These are phyloP conservation scores for Globisporangium barbulae DNA, from an alignment of 352 stramenopile genomes.

Conservation along the genomic window DNA sequence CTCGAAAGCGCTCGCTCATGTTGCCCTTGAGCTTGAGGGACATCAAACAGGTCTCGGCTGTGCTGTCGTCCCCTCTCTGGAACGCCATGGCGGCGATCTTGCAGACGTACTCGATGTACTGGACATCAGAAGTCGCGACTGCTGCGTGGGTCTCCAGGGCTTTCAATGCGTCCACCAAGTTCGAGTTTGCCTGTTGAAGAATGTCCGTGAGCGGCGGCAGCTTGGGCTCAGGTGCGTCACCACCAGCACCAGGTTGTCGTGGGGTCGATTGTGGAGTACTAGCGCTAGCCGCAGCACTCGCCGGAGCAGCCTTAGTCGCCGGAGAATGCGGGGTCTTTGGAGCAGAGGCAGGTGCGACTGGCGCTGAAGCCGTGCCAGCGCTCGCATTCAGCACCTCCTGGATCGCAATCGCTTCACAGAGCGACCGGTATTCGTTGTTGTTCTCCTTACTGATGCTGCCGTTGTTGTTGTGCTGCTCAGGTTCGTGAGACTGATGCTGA, in stretches of 20 bases:
- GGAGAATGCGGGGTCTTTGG: background rate
- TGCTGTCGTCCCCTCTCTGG: conserved; percentile 5
- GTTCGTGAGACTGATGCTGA: background rate
- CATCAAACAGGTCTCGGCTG: conserved; percentile 27
- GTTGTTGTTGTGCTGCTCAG: background rate
- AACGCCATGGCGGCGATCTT: conserved; percentile 33
- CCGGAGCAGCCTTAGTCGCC: conserved; percentile 2
- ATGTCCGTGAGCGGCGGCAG: conserved; percentile 35
- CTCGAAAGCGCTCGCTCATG: conserved; percentile 39
- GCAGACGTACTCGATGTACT: conserved; percentile 28
- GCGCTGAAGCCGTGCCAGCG: background rate
- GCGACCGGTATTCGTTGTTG: conserved; percentile 13
- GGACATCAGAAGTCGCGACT: conserved; percentile 12
- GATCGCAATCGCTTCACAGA: conserved; percentile 12
- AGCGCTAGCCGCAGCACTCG: background rate
- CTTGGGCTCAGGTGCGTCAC: conserved; percentile 1
- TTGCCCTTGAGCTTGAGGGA: conserved; percentile 43
- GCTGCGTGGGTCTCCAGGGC: conserved; percentile 20
- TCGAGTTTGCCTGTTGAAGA: conserved; percentile 31
- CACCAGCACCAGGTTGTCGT: conserved; percentile 6
- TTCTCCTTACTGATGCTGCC: background rate
- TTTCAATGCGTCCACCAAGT: conserved; percentile 27
- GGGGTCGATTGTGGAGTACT: conserved; percentile 15
- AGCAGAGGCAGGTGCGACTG: background rate
- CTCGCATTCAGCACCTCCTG: conserved; percentile 1